Conservation (phyloP, 1,284 basidiomycete genomes). For the Heterobasidion irregulare region DNA sequence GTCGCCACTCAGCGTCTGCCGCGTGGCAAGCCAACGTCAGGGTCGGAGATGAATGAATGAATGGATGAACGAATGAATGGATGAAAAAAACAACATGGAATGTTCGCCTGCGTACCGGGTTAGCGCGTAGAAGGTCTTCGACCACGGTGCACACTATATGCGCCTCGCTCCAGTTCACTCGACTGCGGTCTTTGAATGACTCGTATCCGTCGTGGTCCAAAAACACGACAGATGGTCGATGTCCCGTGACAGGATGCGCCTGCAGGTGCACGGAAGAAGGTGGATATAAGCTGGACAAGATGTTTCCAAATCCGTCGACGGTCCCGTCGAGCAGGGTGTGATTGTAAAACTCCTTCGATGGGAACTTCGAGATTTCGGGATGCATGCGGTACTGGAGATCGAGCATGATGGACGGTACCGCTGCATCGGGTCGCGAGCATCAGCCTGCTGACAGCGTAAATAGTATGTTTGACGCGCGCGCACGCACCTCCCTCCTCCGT, state of each 20-base stretch:
- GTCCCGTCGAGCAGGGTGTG: slow-evolving; percentile 67
- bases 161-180: slow-evolving; percentile 70
- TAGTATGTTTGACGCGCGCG: slow-evolving; percentile 18
- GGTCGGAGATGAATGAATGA: neutral
- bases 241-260: slow-evolving; percentile 21
- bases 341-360: slow-evolving; percentile 79
- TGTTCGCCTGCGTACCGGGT: slow-evolving; percentile 44
- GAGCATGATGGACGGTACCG: slow-evolving; percentile 80
- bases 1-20: slow-evolving; percentile 50
- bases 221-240: slow-evolving; percentile 60
- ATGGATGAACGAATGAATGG: neutral
- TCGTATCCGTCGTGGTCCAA: slow-evolving; percentile 71
- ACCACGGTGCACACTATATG: slow-evolving; percentile 71
- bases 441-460: neutral
- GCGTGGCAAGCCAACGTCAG: neutral
- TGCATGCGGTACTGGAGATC: slow-evolving; percentile 95
- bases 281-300: slow-evolving; percentile 44
- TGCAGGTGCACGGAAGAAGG: slow-evolving; percentile 49
- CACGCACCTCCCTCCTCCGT: slow-evolving; percentile 71
- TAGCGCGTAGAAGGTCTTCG: slow-evolving; percentile 68
- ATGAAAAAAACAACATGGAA: slow-evolving; percentile 4
- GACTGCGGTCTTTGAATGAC: slow-evolving; percentile 54
- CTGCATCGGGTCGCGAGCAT: slow-evolving; percentile 24
- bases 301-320: slow-evolving; percentile 45
- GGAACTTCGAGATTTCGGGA: slow-evolving; percentile 81